phyloP scores from a whole-genome alignment of 2,329 filamentous ascomycete species.

The Zopfia rhizophila region DNA sequence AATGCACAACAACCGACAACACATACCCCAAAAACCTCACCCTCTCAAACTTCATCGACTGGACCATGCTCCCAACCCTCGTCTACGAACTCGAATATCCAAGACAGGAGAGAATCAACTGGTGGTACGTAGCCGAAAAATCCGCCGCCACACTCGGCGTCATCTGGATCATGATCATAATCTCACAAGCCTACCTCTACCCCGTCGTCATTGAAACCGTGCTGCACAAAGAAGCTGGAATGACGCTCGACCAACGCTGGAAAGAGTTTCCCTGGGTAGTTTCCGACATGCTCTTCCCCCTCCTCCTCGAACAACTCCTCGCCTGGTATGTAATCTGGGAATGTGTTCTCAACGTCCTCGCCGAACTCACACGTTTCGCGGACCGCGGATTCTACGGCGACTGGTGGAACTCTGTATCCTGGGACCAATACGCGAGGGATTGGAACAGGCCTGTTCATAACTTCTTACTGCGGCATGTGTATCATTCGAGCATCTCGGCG shows the following conservation, averaged over 20 bases:
- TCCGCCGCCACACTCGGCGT: conserved; percentile 74
- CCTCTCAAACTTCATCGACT: conserved; percentile 73
- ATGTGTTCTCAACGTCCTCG: conserved; percentile 74
- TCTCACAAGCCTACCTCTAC: conserved; percentile 81
- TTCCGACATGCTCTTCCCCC: conserved; percentile 79
- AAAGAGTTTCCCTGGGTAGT: conserved; percentile 78
- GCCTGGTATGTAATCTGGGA: conserved; percentile 86
- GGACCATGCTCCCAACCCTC: conserved; percentile 77
- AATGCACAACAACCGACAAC: conserved; percentile 61
- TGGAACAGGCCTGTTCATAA: conserved; percentile 86
- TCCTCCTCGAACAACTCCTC: conserved; percentile 81
- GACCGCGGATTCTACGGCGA: conserved; percentile 74
- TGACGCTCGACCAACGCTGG: conserved; percentile 70
- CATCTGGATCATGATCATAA: conserved; percentile 81
- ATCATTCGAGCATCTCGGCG: conserved; percentile 79
- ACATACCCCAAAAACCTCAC: conserved; percentile 77
- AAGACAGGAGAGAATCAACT: conserved; percentile 74
- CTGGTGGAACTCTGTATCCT: conserved; percentile 66
- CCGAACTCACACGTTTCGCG: conserved; percentile 79
- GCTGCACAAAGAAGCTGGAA: conserved; percentile 72
- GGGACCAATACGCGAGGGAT: conserved; percentile 81
- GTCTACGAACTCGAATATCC: conserved; percentile 85
- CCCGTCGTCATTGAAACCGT: conserved; percentile 76
- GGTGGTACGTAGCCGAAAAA: conserved; percentile 80
- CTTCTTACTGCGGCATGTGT: conserved; percentile 81